These are phyloP conservation scores for Russula compacta DNA, from an alignment of 768 basidiomycete species.

Conservation along the genomic window DNA sequence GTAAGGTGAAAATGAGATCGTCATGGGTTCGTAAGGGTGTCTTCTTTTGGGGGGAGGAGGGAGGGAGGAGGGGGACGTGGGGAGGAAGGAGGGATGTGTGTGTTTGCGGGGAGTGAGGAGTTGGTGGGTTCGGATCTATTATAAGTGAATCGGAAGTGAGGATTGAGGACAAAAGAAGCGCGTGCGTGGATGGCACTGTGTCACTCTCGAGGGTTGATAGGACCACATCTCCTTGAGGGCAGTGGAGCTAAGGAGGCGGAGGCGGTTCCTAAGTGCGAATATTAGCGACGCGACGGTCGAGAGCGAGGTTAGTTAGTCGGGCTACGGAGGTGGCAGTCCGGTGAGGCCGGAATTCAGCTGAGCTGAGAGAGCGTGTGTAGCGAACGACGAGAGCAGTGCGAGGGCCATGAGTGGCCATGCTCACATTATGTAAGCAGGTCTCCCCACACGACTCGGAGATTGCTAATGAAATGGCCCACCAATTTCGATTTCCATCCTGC, in stretches of 20 bases:
- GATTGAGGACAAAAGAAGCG: background rate
- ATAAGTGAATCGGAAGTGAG: background rate
- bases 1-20: background rate
- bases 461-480: no score
- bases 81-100: no score
- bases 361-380: background rate
- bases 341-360: background rate
- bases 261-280: background rate
- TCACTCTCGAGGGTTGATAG: background rate
- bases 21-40: background rate
- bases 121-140: background rate
- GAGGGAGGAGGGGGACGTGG: background rate
- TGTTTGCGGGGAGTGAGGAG: background rate
- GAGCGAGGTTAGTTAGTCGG: background rate
- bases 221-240: background rate
- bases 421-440: no score
- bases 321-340: background rate
- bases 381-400: no score
- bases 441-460: no score
- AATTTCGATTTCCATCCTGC: no score
- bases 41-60: background rate
- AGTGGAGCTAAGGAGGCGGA: background rate
- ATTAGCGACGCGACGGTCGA: background rate
- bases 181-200: background rate
- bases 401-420: no score